phyloP scores from a whole-genome alignment of 2,329 filamentous ascomycete genomes.

The Cytospora schulzeri region DNA sequence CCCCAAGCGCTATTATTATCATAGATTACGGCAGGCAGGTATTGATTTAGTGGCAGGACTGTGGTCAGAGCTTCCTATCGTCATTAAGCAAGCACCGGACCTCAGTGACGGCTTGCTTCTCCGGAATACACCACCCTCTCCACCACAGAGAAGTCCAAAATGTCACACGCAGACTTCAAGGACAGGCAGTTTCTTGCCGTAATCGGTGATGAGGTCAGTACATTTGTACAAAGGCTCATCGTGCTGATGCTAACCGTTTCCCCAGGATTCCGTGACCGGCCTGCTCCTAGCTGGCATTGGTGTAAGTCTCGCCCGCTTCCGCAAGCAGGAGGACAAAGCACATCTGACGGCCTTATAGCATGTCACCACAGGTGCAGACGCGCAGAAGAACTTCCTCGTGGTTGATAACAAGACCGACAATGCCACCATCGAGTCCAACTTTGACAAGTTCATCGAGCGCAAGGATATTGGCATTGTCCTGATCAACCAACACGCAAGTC shows the following conservation, averaged over 20 bases:
- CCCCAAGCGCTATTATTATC: neutral
- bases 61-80: conserved; percentile 29
- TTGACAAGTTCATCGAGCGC: conserved; percentile 84
- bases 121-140: conserved; percentile 12
- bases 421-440: conserved; percentile 82
- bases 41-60: conserved; percentile 10
- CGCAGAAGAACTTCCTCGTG: conserved; percentile 96
- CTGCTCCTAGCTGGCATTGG: conserved; percentile 94
- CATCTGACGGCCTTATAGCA: conserved; percentile 59
- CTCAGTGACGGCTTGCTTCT: neutral
- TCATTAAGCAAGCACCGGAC: conserved; percentile 6
- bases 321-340: neutral
- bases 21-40: conserved; percentile 13
- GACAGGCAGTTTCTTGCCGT: conserved; percentile 96
- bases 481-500: conserved; percentile 92
- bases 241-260: conserved; percentile 27
- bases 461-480: conserved; percentile 97
- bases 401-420: conserved; percentile 94
- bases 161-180: conserved; percentile 65
- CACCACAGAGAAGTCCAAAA: conserved; percentile 34
- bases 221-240: neutral
- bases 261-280: conserved; percentile 91
- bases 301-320: conserved; percentile 51
- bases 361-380: conserved; percentile 83
- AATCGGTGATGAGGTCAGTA: conserved; percentile 86